Evolutionary conservation across 768 basidiomycete species (phyloP).

Genomic region (Infundibulicybe gibba): DNA sequence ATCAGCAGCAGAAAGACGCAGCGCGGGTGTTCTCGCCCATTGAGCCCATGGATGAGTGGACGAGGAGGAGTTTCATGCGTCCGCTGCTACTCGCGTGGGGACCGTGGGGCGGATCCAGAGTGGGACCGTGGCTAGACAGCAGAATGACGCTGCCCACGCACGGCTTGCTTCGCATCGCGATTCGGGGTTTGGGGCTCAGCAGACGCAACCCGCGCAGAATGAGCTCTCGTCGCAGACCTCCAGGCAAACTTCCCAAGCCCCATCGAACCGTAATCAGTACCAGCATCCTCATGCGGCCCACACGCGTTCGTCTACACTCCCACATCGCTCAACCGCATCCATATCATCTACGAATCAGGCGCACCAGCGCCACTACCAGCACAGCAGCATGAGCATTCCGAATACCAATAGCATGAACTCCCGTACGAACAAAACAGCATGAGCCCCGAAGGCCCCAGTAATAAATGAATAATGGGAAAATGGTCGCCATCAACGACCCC

Average conservation of each 20-base stretch:
- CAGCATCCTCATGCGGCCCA: slow-evolving; percentile 30
- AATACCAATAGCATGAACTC: slow-evolving; percentile 11
- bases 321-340: slow-evolving; percentile 27
- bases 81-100: slow-evolving; percentile 3
- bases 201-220: neutral
- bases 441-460: neutral
- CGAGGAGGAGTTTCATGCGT: slow-evolving; percentile 35
- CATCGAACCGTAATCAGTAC: slow-evolving; percentile 8
- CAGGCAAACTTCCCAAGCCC: slow-evolving; percentile 7
- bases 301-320: slow-evolving; percentile 42
- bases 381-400: slow-evolving; percentile 44
- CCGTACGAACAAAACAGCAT: slow-evolving; percentile 5
- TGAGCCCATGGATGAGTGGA: slow-evolving; percentile 14
- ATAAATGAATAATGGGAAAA: neutral
- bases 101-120: slow-evolving; percentile 4
- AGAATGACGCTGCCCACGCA: slow-evolving; percentile 7
- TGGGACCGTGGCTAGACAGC: slow-evolving; percentile 12
- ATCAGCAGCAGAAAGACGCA: slow-evolving; percentile 13
- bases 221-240: neutral
- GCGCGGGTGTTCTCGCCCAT: slow-evolving; percentile 10
- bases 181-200: slow-evolving; percentile 3
- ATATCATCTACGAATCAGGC: slow-evolving; percentile 12
- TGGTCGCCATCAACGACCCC: slow-evolving; percentile 2
- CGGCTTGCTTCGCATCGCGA: slow-evolving; percentile 18
- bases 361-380: slow-evolving; percentile 40